phyloP scores from a whole-genome alignment of 2,329 filamentous ascomycete species.

The Fusarium duplospermum region DNA sequence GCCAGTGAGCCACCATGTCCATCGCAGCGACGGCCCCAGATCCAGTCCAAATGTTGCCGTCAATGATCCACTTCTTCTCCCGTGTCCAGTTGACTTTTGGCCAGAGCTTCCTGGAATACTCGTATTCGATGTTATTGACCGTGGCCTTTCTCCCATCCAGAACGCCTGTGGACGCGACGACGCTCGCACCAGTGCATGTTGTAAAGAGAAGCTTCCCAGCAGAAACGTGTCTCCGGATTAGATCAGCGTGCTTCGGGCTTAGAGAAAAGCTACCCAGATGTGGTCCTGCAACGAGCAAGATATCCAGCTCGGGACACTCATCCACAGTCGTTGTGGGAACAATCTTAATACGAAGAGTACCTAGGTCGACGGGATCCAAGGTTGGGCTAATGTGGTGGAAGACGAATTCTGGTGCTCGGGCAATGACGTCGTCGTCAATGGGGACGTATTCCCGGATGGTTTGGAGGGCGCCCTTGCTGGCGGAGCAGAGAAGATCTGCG shows the following conservation, averaged over 20 bases:
- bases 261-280: not conserved
- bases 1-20: not conserved
- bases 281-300: not conserved
- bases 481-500: slow-evolving; percentile 44
- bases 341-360: not conserved
- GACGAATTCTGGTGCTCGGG: not conserved
- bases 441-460: not conserved
- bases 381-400: not conserved
- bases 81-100: slow-evolving; percentile 57
- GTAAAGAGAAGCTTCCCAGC: not conserved
- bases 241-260: not conserved
- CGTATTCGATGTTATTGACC: not conserved
- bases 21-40: slow-evolving; percentile 49
- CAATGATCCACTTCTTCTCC: slow-evolving; percentile 56
- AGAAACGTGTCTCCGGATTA: not conserved
- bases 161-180: not conserved
- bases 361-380: not conserved
- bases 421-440: not conserved
- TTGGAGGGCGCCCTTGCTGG: slow-evolving; percentile 18
- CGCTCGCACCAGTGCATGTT: not conserved
- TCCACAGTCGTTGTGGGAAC: not conserved
- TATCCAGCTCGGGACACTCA: not conserved
- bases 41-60: slow-evolving; percentile 59
- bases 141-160: not conserved
- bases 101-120: slow-evolving; percentile 45